Conservation (phyloP, 805 yeast genomes). For the Yarrowia yakushimensis region DNA sequence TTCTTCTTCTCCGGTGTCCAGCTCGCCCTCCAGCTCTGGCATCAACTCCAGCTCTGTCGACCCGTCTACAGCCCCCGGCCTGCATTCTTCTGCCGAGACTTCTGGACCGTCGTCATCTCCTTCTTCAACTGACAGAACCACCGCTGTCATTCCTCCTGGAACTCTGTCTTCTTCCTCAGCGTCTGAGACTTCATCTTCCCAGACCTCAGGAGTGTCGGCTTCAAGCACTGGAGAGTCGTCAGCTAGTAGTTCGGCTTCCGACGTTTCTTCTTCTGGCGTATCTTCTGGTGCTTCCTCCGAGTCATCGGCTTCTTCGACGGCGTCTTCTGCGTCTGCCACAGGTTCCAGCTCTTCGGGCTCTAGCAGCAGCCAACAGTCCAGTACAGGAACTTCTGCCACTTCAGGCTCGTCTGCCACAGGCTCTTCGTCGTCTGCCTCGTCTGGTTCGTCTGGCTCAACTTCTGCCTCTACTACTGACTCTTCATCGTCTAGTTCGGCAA, state of each 20-base stretch:
- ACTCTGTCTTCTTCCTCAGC: neutral
- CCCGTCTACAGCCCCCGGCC: neutral
- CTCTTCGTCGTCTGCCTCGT: neutral
- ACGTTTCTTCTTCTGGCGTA: neutral
- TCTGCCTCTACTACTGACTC: neutral
- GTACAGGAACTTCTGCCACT: neutral
- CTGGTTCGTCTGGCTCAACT: neutral
- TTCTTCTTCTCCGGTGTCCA: neutral
- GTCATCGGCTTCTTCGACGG: neutral
- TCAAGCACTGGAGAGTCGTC: neutral
- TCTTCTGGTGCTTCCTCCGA: neutral
- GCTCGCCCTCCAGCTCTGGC: neutral
- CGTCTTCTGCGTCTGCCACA: neutral
- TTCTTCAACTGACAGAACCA: conserved; percentile 15
- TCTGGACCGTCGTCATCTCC: neutral
- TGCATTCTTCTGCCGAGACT: conserved; percentile 16
- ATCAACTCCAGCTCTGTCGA: neutral
- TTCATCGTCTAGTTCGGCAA: neutral
- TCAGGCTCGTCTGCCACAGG: conserved; percentile 2
- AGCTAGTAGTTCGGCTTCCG: neutral
- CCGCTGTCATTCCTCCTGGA: conserved; percentile 10
- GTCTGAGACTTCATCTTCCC: neutral
- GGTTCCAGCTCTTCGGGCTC: neutral
- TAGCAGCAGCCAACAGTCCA: neutral
- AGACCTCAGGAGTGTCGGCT: neutral